phyloP scores from a whole-genome alignment of 2,329 filamentous ascomycete genomes.

The Ceratocystis albifundus region DNA sequence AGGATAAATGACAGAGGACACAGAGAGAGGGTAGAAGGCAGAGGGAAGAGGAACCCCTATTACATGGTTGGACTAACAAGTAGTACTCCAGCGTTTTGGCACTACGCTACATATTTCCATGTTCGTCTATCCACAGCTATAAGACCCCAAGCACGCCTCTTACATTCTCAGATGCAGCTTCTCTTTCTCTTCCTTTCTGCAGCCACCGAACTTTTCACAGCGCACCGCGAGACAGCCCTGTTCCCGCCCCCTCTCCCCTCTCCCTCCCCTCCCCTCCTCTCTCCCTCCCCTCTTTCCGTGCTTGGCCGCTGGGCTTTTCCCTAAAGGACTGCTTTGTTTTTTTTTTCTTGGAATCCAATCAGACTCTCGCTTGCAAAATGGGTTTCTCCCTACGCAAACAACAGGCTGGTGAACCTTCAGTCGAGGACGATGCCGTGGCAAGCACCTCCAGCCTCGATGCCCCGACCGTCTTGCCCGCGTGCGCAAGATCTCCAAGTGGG shows the following conservation, averaged over 20 bases:
- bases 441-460: constrained; percentile 16
- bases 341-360: constrained; percentile 16
- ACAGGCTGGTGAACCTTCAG: constrained; percentile 15
- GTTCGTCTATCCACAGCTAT: neutral
- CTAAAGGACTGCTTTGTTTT: constrained; percentile 12
- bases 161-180: neutral
- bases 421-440: constrained; percentile 4
- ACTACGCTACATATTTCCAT: constrained; percentile 1
- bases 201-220: constrained; percentile 12
- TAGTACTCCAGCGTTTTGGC: neutral
- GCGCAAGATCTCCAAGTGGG: constrained; percentile 37
- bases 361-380: constrained; percentile 12
- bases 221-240: neutral
- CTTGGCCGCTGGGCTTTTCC: constrained; percentile 5
- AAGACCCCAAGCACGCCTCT: neutral
- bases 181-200: neutral
- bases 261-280: neutral
- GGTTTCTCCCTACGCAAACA: constrained; percentile 22
- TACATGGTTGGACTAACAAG: neutral
- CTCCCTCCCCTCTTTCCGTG: constrained; percentile 1
- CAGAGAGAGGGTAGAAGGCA: too few species aligned
- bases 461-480: constrained; percentile 16
- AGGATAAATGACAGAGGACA: too few species aligned
- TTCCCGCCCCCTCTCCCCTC: constrained; percentile 15
- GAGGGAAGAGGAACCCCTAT: neutral